These are phyloP conservation scores for Suhomyces bolitotheri DNA, from an alignment of 1,139 yeast genomes.

Conservation along the genomic window DNA sequence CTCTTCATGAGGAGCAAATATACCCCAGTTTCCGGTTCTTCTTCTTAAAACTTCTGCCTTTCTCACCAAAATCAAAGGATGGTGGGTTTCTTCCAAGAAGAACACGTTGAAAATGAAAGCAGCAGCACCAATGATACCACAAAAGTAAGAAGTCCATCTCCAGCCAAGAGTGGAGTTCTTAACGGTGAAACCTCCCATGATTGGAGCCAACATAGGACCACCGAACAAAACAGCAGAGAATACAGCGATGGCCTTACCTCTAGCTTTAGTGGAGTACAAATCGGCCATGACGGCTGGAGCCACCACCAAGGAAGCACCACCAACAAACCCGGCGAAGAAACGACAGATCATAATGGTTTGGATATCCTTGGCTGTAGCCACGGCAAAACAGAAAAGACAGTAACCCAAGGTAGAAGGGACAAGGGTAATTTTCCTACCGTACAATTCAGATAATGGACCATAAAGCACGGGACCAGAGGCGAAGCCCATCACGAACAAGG, in stretches of 20 bases:
- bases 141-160: constrained; percentile 61
- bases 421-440: constrained; percentile 65
- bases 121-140: constrained; percentile 48
- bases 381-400: constrained; percentile 64
- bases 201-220: constrained; percentile 78
- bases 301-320: constrained; percentile 80
- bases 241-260: constrained; percentile 71
- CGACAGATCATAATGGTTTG: constrained; percentile 74
- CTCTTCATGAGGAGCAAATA: constrained; percentile 81
- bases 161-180: constrained; percentile 40
- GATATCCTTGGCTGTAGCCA: constrained; percentile 69
- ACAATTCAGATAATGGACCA: constrained; percentile 79
- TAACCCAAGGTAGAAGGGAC: constrained; percentile 56
- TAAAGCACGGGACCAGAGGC: constrained; percentile 80
- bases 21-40: constrained; percentile 69
- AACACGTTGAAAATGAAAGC: constrained; percentile 33
- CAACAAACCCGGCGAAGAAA: constrained; percentile 73
- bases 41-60: constrained; percentile 65
- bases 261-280: constrained; percentile 55
- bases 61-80: constrained; percentile 50
- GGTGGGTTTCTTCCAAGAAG: constrained; percentile 50
- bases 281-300: constrained; percentile 86
- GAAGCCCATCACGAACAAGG: constrained; percentile 76
- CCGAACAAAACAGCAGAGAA: constrained; percentile 68
- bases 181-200: constrained; percentile 36